Base-by-base conservation (phyloP, 2,329 filamentous ascomycete genomes). In the Ascochyta lentis region DNA sequence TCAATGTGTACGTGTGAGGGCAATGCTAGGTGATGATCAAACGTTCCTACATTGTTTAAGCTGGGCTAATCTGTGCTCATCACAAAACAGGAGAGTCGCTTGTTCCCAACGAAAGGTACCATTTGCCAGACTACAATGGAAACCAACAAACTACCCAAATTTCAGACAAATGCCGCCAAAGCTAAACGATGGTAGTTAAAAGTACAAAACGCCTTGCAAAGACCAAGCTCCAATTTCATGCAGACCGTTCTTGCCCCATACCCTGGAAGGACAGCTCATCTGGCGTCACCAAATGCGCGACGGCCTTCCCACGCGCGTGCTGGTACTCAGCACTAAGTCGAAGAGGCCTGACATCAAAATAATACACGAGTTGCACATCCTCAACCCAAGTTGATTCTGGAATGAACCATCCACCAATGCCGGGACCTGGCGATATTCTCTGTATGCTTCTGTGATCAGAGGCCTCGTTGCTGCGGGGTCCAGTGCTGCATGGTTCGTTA, bases 321-420 rank as follows among this genome's bases (percentile, higher is more conserved):
- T 67, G 64, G 23, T 58, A 60, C 55, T 73, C 65, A n/a, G 67
- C 61, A 22, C 66, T 73, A 13, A 75, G 54, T 8, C 69, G 63
- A 29, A 75, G 61, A 2, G 71, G 72, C 8, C 37, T 64, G 13
- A 41, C 60, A 4, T 61, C 41, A 31, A 73, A 72, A 40, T 66
- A 54, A 50, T 73, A 70, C 10, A 53, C 56, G 6, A 42, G 41
- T 4, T 60, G 29, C 12, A 24, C 39, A 12, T 42, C 34, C 7
- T 47, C 23, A 43, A 24, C 9, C 22, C 42, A 44, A 52, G 16
- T 33, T 13, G 39, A 12, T 49, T 48, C 27, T 45, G 52, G 27
- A 13, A 47, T n/a, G 15, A 44, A 34, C 62, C 63, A 67, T 22
- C 52, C 51, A 19, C 59, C 60, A 16, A 70, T 47, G 9, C 66